These are phyloP conservation scores for Nicotiana obtusifolia DNA, from an alignment of 257 asterid genomes.

Conservation along the genomic window DNA sequence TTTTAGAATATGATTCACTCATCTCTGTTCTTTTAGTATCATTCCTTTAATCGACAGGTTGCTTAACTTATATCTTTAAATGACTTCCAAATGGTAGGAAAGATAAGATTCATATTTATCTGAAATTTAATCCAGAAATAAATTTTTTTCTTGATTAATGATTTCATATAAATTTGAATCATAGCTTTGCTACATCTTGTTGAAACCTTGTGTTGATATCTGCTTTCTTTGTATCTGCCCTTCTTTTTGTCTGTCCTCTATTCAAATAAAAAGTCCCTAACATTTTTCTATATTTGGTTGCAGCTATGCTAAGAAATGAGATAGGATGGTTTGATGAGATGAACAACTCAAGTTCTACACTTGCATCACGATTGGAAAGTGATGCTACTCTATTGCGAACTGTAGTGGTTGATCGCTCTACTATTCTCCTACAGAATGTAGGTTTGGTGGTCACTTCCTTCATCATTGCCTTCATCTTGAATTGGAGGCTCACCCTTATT, in stretches of 20 bases:
- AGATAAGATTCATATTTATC: background rate
- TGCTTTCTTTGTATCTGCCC: background rate
- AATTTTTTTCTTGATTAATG: background rate
- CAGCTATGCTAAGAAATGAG: constrained; percentile 95
- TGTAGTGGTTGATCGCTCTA: constrained; percentile 85
- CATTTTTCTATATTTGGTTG: constrained; percentile 13
- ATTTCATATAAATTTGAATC: background rate
- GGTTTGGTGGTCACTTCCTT: constrained; percentile 80
- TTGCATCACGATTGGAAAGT: constrained; percentile 76
- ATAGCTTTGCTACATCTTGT: background rate
- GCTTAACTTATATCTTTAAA: background rate
- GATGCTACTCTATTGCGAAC: constrained; percentile 79
- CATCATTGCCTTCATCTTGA: constrained; percentile 80
- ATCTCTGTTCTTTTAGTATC: background rate
- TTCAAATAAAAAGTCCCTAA: background rate
- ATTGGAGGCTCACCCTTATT: constrained; percentile 95
- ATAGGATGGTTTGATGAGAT: constrained; percentile 88
- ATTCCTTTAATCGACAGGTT: background rate
- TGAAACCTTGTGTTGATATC: background rate
- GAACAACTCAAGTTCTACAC: constrained; percentile 75
- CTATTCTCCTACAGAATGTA: constrained; percentile 77
- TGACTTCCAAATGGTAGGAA: background rate
- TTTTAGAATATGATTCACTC: background rate
- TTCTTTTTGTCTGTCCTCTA: background rate
- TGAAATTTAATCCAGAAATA: background rate